Conservation (phyloP, 2,329 filamentous ascomycete species). For the Cladobotryum mycophilum region DNA sequence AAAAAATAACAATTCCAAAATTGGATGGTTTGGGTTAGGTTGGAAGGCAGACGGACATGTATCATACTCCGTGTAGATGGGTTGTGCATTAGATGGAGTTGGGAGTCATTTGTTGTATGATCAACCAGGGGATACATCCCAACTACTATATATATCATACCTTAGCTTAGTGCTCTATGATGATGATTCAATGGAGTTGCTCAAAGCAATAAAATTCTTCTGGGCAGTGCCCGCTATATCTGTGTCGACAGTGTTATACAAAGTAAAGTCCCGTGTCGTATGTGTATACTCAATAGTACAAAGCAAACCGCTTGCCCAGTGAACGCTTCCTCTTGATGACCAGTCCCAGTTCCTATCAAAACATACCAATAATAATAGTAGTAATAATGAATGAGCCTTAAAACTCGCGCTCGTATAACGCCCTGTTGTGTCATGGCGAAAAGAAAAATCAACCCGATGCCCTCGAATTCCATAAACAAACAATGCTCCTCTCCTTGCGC, state of each 20-base stretch:
- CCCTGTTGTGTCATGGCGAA: background rate
- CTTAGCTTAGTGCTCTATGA: background rate
- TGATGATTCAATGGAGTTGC: too few species aligned
- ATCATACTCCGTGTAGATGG: conserved; percentile 38
- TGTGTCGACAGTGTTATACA: background rate
- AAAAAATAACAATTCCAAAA: conserved; percentile 10
- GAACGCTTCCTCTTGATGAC: conserved; percentile 9
- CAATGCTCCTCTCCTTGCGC: conserved; percentile 1
- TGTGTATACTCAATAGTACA: conserved; percentile 7
- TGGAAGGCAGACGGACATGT: conserved; percentile 22
- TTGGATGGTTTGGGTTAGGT: conserved; percentile 3
- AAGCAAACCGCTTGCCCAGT: conserved; percentile 11
- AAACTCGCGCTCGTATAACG: background rate
- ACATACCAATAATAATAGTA: background rate
- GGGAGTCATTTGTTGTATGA: conserved; percentile 30
- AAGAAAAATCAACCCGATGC: background rate
- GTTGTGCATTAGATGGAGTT: conserved; percentile 41
- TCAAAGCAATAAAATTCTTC: background rate
- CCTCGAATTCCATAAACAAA: conserved; percentile 6
- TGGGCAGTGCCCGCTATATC: background rate
- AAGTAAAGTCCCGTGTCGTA: background rate
- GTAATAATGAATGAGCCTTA: background rate
- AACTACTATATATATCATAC: conserved; percentile 8
- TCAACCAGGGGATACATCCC: conserved; percentile 20
- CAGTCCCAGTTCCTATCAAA: background rate